Evolutionary conservation across 495 filamentous ascomycete species (phyloP).

Genomic region (Xylaria intraflava): DNA sequence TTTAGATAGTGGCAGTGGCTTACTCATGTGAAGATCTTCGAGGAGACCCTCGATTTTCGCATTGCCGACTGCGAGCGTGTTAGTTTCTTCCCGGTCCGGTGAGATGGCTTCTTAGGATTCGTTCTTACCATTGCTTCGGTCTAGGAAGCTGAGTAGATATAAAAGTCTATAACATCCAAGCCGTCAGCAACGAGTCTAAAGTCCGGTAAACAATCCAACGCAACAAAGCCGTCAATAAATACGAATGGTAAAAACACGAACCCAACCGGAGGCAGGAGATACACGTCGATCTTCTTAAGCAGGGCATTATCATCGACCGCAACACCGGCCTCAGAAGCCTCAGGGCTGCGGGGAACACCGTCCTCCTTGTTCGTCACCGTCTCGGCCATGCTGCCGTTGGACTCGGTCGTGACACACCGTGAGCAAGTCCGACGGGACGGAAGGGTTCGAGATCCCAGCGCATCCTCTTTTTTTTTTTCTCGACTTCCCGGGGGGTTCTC

Average conservation of each 20-base stretch:
- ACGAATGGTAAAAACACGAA: no score
- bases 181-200: not conserved
- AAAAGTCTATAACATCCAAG: conserved; percentile 33
- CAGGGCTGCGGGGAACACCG: conserved; percentile 1
- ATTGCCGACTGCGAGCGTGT: conserved; percentile 32
- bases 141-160: conserved; percentile 68
- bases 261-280: conserved; percentile 59
- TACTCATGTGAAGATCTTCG: conserved; percentile 55
- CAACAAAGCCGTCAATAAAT: no score
- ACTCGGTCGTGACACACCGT: no score
- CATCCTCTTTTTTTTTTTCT: no score
- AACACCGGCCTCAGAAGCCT: conserved; percentile 19
- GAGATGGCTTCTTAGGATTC: not conserved
- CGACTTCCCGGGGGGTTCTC: no score
- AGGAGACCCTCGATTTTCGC: conserved; percentile 57
- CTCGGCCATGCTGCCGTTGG: not conserved
- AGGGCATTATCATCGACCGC: conserved; percentile 54
- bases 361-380: not conserved
- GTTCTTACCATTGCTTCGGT: conserved; percentile 62
- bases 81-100: not conserved
- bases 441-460: no score
- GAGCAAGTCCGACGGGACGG: no score
- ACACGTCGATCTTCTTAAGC: conserved; percentile 58
- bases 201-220: no score
- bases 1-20: not conserved